A percentile compares a stretch with the other conserved stretches of the same genome.
Conservation (phyloP, 2,329 filamentous ascomycete species). For the Trichoderma pleuroti region DNA sequence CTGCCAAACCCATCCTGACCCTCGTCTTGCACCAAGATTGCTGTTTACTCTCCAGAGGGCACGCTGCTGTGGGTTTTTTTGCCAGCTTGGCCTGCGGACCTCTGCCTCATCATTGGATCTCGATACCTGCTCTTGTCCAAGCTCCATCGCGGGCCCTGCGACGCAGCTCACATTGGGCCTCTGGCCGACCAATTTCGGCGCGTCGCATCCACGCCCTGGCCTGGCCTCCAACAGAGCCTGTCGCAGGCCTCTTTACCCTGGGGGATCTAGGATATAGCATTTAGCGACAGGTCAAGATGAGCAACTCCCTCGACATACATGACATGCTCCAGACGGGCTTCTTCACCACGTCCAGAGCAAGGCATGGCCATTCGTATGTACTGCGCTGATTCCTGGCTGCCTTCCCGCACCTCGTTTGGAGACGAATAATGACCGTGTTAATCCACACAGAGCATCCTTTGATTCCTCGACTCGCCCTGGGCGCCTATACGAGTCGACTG, state of each 20-base stretch:
- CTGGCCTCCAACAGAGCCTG: not conserved
- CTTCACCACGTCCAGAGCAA: slow-evolving; percentile 47
- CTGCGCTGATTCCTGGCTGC: not conserved
- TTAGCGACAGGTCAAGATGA: slow-evolving; percentile 36
- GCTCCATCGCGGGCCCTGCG: not conserved
- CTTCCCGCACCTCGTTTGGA: not conserved
- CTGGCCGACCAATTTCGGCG: not conserved
- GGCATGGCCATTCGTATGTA: slow-evolving; percentile 30
- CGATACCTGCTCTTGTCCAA: not conserved
- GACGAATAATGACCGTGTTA: not conserved
- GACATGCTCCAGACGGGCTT: slow-evolving; percentile 48
- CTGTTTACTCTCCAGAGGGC: not conserved
- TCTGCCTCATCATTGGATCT: not conserved
- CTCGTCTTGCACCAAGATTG: not conserved
- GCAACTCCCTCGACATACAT: slow-evolving; percentile 43
- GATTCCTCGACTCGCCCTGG: not conserved
- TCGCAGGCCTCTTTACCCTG: not conserved
- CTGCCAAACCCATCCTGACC: not conserved
- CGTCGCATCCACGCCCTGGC: not conserved
- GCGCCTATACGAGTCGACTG: slow-evolving; percentile 14
- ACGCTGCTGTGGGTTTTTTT: not conserved
- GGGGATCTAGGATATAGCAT: not conserved
- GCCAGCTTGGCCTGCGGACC: not conserved
- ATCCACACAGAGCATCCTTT: slow-evolving; percentile 24
- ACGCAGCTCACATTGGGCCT: not conserved